A percentile compares a stretch with the other conserved stretches of the same genome.
Evolutionary conservation across 176 grass and related monocot species (phyloP).

Genomic region (Pharus latifolius): DNA sequence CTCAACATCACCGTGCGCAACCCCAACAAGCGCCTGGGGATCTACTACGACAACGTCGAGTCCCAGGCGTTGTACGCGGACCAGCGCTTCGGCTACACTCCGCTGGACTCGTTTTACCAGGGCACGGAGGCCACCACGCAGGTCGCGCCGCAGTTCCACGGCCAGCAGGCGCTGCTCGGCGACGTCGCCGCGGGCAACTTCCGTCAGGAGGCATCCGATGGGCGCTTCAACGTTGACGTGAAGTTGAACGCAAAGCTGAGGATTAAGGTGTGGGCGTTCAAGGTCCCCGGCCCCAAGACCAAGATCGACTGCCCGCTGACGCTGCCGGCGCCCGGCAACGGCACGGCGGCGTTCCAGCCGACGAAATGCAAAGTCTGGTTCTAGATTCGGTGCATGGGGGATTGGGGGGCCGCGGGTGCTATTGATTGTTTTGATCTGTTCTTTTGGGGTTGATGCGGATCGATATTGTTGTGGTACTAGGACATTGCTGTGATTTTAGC

Average conservation of each 20-base stretch:
- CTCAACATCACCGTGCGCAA: slow-evolving; percentile 49
- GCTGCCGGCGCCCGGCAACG: background rate
- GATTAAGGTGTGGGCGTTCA: slow-evolving; percentile 39
- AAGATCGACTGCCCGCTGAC: slow-evolving; percentile 26
- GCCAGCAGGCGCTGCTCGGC: slow-evolving; percentile 5
- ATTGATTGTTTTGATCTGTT: background rate
- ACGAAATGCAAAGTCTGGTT: slow-evolving; percentile 33
- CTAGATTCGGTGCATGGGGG: background rate
- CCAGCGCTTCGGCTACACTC: slow-evolving; percentile 35
- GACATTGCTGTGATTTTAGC: no score
- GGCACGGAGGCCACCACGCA: background rate
- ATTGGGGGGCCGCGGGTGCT: no score
- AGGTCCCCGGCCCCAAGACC: background rate
- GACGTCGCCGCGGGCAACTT: background rate
- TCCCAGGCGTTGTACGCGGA: slow-evolving; percentile 21
- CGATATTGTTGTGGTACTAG: no score
- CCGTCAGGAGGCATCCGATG: background rate
- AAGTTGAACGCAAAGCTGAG: slow-evolving; percentile 31
- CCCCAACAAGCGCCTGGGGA: slow-evolving; percentile 50
- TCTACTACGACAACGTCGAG: slow-evolving; percentile 67
- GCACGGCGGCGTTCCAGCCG: background rate
- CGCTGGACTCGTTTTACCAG: slow-evolving; percentile 55
- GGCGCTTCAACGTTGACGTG: slow-evolving; percentile 21
- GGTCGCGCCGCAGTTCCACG: slow-evolving; percentile 2
- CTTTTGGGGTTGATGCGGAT: no score